Conservation (phyloP, 768 basidiomycete genomes). For the Mrakia blollopis region DNA sequence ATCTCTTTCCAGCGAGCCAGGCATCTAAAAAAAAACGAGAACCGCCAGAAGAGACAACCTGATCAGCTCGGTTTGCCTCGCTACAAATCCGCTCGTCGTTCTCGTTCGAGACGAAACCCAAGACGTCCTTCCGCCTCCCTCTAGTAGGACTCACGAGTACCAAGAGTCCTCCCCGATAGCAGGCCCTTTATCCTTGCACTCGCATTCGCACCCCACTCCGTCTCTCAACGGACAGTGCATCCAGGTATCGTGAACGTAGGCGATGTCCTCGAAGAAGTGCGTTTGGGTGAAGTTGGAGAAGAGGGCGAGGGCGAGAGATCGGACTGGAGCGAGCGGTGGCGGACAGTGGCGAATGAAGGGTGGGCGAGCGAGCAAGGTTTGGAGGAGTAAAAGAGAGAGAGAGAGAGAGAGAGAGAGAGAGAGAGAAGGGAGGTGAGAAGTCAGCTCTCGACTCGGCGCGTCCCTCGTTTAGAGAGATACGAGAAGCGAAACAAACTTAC, state of each 20-base stretch:
- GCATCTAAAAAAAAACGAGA: background rate
- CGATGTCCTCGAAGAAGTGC: conserved; percentile 27
- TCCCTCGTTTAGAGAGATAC: too few species aligned
- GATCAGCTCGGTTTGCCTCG: background rate
- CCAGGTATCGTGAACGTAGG: conserved; percentile 17
- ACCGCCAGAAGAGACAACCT: background rate
- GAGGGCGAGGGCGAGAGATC: conserved; percentile 18
- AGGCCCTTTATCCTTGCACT: background rate
- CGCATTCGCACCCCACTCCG: conserved; percentile 20
- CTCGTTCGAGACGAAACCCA: too few species aligned
- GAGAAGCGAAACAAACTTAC: too few species aligned
- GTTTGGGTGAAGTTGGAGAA: conserved; percentile 19
- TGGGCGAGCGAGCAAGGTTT: background rate
- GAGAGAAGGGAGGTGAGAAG: background rate
- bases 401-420: background rate
- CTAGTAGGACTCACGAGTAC: background rate
- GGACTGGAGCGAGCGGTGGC: conserved; percentile 1
- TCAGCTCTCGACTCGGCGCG: too few species aligned
- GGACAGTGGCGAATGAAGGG: background rate
- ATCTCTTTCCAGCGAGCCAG: background rate
- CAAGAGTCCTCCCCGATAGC: background rate
- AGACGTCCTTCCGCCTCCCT: too few species aligned
- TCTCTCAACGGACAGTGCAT: conserved; percentile 6
- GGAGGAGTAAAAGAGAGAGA: too few species aligned
- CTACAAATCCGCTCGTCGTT: background rate